Base-by-base conservation (phyloP, 805 yeast genomes). In the Yarrowia alimentaria region DNA sequence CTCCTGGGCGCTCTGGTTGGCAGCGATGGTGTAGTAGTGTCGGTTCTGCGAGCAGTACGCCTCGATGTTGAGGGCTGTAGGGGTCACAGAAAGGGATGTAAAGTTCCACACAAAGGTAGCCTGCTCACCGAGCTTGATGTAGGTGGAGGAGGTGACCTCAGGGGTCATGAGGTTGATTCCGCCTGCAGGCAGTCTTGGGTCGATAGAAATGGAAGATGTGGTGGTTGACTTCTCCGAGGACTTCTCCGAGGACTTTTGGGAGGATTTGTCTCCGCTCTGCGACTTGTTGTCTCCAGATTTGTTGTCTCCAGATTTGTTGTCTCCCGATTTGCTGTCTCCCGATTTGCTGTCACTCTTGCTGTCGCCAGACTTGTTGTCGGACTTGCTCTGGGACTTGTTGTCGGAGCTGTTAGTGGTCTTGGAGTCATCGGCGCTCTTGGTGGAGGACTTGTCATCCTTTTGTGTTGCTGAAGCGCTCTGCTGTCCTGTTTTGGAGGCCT, bases 41-140 rank as follows among this genome's bases (percentile, higher is more conserved):
- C 55, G 43, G 57, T 69, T 70, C 38, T 53, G 45, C 1, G 69
- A 58, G 60, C 74, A 70, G 35, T 58, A 57, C 5, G 69, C 69
- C 51, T 66, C 69, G 28, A 69, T 62, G 45, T 70, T 68, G 34
- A 70, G 53, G 1, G 65, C 66, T 7, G 60, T 53, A 1, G 74
- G 74, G 7, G 69, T 60, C n/a, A 65, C 60, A 3, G 50, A 32
- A 12, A 69, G 59, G 49, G 60, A 58, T 11, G 73, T 68, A 55
- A 64, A 69, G 24, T 62, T 60, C 74, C 74, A 69, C 24, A 63
- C 58, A 54, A 70, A 69, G 6, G 74, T 68, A 16, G 71, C 73
- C 21, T 56, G 53, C 16, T 60, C 64, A 3, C 74, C 73, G 24
- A 64, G 55, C 55, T 66, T 66, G 50, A 69, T 56, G 47, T 69